Percentiles rank a stretch among this genome's conserved stretches.
phyloP scores from a whole-genome alignment of 1,139 yeast species.

The Scheffersomyces cryptocercus region DNA sequence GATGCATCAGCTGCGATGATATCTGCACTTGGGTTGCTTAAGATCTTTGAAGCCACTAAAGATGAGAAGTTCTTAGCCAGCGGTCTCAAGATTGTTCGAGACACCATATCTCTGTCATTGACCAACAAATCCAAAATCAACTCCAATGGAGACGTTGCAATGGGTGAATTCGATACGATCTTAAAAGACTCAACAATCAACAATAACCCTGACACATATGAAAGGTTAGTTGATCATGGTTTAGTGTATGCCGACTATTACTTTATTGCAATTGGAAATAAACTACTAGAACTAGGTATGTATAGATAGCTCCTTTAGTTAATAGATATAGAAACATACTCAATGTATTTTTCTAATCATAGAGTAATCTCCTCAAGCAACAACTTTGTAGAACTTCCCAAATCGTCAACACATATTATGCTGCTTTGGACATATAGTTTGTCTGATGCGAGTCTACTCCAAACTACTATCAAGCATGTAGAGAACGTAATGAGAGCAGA shows the following conservation, averaged over 20 bases:
- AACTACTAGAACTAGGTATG: constrained; percentile 18
- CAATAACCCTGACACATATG: constrained; percentile 18
- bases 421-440: too few relatives aligned
- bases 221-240: constrained; percentile 18
- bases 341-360: too few relatives aligned
- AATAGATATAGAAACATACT: too few relatives aligned
- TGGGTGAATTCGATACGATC: constrained; percentile 19
- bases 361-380: too few relatives aligned
- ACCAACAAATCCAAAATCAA: constrained; percentile 7
- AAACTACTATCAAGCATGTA: too few relatives aligned
- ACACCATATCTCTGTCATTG: constrained; percentile 7
- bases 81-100: constrained; percentile 10
- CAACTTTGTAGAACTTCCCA: too few relatives aligned
- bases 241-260: constrained; percentile 28
- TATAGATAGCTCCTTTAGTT: background rate
- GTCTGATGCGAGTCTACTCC: too few relatives aligned
- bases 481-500: too few relatives aligned
- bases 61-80: constrained; percentile 9
- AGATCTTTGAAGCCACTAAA: constrained; percentile 17
- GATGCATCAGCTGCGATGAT: constrained; percentile 28
- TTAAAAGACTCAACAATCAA: constrained; percentile 22
- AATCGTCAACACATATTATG: too few relatives aligned
- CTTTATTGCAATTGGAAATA: constrained; percentile 22
- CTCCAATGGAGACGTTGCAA: constrained; percentile 12
- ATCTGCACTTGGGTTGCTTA: constrained; percentile 23